Conservation (phyloP, 805 yeast species). For the Kazachstania martiniae region DNA sequence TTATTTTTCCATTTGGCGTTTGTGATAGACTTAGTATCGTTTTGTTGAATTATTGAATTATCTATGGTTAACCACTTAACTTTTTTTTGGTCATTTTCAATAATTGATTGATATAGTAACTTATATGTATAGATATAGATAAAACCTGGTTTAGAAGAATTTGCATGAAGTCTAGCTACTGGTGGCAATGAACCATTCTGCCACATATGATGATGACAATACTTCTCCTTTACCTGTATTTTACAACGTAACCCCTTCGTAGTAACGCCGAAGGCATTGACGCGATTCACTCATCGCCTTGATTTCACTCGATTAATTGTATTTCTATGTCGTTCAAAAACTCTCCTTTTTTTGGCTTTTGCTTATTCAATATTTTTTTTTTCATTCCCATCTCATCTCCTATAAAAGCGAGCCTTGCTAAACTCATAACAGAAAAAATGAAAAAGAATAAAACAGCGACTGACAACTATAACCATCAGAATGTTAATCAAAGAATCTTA, state of each 20-base stretch:
- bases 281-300: too few relatives aligned
- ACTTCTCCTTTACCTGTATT: conserved; percentile 5
- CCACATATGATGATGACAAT: conserved; percentile 15
- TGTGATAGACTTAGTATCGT: background rate
- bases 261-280: conserved; percentile 22
- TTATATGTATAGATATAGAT: conserved; percentile 22
- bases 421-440: background rate
- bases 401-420: background rate
- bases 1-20: conserved; percentile 11
- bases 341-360: background rate
- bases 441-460: background rate
- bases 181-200: conserved; percentile 5
- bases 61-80: conserved; percentile 15
- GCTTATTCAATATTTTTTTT: too few relatives aligned
- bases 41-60: conserved; percentile 10
- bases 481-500: conserved; percentile 63
- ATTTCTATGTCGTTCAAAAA: too few relatives aligned
- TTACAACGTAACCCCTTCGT: conserved; percentile 14
- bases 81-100: background rate
- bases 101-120: conserved; percentile 10
- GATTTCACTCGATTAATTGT: too few relatives aligned
- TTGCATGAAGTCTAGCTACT: background rate
- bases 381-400: too few relatives aligned
- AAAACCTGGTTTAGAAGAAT: conserved; percentile 9
- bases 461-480: too few relatives aligned